phyloP scores from a whole-genome alignment of 2,329 filamentous ascomycete species.

The Colletotrichum sp. region DNA sequence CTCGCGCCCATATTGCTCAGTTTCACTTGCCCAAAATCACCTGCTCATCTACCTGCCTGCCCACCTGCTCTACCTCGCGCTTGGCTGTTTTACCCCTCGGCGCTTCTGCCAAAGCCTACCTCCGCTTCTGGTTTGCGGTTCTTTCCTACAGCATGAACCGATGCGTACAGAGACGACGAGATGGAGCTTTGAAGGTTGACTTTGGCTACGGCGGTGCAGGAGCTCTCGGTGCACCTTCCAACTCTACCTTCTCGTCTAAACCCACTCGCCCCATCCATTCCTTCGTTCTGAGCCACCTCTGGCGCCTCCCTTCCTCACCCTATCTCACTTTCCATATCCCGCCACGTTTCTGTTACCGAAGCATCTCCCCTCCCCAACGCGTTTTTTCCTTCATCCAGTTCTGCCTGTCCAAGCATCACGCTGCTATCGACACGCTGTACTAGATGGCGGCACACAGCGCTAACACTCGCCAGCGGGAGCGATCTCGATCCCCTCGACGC shows the following conservation, averaged over 20 bases:
- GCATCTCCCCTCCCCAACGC: background rate
- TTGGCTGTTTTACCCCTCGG: background rate
- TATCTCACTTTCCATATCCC: background rate
- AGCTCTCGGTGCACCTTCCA: background rate
- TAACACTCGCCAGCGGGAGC: slow-evolving; percentile 71
- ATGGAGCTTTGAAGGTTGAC: background rate
- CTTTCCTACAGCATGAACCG: background rate
- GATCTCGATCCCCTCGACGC: slow-evolving; percentile 78
- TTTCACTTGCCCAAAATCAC: background rate
- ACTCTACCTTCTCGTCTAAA: background rate
- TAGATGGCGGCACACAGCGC: slow-evolving; percentile 19
- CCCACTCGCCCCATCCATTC: background rate
- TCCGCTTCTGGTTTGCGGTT: background rate
- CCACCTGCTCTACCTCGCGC: background rate
- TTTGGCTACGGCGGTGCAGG: background rate
- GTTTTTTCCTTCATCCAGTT: background rate
- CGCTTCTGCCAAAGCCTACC: background rate
- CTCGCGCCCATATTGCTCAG: background rate
- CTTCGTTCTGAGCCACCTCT: background rate
- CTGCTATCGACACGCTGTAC: background rate
- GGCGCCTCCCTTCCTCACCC: slow-evolving; percentile 4
- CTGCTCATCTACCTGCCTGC: background rate
- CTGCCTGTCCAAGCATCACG: background rate
- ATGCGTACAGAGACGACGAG: background rate
- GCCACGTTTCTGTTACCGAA: background rate